Percentiles rank a stretch among this genome's conserved stretches.
Conservation (phyloP, 305 asterid genomes). For the Fraxinus albicans region DNA sequence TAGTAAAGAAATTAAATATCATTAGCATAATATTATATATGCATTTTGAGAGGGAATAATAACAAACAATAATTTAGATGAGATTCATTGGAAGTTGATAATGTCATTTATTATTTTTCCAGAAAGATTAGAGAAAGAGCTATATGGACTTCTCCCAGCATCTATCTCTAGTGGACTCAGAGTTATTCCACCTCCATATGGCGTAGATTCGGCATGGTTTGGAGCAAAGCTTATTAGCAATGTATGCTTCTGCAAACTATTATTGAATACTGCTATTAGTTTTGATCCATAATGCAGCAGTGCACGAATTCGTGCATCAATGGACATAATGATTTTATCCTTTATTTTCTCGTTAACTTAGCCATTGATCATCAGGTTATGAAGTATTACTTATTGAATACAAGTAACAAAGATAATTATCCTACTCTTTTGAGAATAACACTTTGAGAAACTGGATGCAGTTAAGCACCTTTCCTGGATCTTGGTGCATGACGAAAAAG, state of each 20-base stretch:
- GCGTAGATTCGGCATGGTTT: constrained; percentile 86
- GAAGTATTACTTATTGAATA: background rate
- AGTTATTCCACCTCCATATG: constrained; percentile 84
- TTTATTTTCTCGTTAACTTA: background rate
- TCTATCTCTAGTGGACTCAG: constrained; percentile 57
- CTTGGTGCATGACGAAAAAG: constrained; percentile 40
- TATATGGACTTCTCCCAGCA: constrained; percentile 47
- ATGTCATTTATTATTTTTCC: constrained; percentile 29
- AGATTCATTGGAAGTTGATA: constrained; percentile 19
- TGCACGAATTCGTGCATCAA: background rate
- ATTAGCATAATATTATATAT: background rate
- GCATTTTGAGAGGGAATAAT: background rate
- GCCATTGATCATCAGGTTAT: background rate
- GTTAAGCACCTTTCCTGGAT: constrained; percentile 73
- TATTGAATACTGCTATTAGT: background rate
- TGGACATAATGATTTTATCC: background rate
- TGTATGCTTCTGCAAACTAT: constrained; percentile 44
- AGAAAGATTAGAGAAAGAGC: constrained; percentile 90
- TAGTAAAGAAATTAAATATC: background rate
- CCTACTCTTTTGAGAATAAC: background rate
- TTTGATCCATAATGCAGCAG: constrained; percentile 4
- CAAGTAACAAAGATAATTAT: background rate
- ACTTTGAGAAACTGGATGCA: constrained; percentile 25
- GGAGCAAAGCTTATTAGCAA: constrained; percentile 94
- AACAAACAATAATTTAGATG: background rate